Base-by-base conservation (phyloP, 805 yeast species). In the Priceomyces haplophilus region DNA sequence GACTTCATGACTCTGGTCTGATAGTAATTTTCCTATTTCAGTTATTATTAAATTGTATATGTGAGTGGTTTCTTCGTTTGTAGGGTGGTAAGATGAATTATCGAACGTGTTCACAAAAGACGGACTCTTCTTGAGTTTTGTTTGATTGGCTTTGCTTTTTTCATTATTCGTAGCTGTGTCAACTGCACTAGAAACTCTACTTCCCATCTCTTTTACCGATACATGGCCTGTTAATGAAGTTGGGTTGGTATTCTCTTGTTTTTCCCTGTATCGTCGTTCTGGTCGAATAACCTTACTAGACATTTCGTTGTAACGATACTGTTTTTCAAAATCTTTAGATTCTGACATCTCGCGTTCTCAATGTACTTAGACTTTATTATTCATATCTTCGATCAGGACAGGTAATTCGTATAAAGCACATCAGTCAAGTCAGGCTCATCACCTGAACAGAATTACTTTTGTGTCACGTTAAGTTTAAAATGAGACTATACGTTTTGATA, bases 1-100 rank as follows among this genome's bases (percentile, higher is more conserved):
- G 1, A 81, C 77, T 34, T 80, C 86, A 43, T 85, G 88, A 7
- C 90, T 79, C n/a, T 86, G 78, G 58, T 89, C 97, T 10, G 83
- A 85, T 31, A 85, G 62, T 13, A 71, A 66, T 2, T 65, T 58
- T 4, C 76, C 70, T 3, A 85, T 77, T 80, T 86, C 79, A 0
- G 76, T 59, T 46, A 84, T 62, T n/a, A 88, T 68, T 34, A 69
- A 57, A 34, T 80, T 83, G 57, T 81, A 85, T 0, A 69, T 59
- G 23, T 65, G 69, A 2, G 70, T 59, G 12, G 80, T 82, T 15
- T 72, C 74, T 10, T 71, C 73, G 3, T 78, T 73, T 6, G 78
- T 72, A 0, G 96, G 96, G 27, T 72, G 67, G 57, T 89, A 89
- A 6, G 70, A 65, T 25, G 83, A 61, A 16, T 71, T 68, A 44